Base-by-base conservation (phyloP, 768 basidiomycete species). In the Calocybe indica region DNA sequence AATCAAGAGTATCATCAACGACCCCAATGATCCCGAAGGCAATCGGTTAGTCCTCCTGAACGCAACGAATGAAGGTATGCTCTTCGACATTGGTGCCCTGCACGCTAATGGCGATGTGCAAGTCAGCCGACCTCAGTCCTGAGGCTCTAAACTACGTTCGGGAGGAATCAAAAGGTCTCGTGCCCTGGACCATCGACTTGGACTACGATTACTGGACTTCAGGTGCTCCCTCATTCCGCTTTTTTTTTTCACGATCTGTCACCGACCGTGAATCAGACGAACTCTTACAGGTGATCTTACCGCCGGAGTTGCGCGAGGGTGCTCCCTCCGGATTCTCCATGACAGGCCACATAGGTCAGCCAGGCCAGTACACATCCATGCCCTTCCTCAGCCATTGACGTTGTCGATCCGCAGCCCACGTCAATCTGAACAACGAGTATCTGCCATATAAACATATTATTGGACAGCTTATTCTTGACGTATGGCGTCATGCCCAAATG, bases 391-490 rank as follows among this genome's bases (percentile, higher is more conserved):
- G 49, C 6, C n/a, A 13, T 46, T 43, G 49, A 31, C 55, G 6
- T 43, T 37, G 6, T 33, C 29, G 9, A 8, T 48, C 8, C 29
- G 14, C 49, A 96, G 95, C 91, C 0, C 96, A 98, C 61, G 65
- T 97, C 43, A 99, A 99, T 62, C 76, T 99, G 32, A 81, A 86
- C 54, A 80, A 85, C 12, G 88, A 93, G 62, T 98, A 94, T 68
- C 62, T 97, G 30, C 92, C 93, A 2, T 98, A 88, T 69, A 92
- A 92, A 61, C 66, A 88, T 55, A 63, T 92, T 30, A 96, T 99
- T 56, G 96, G 94, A 0, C 85, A 95, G 65, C 77, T 98, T 33
- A 80, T 97, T 37, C 71, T 98, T 36, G 93, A 97, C 65, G 95
- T 91, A 56, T 55, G 88, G 37, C 33, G 41, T 39, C 52, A 13